Base-by-base conservation (phyloP, 2,329 filamentous ascomycete genomes). In the Diaporthe amygdali region DNA sequence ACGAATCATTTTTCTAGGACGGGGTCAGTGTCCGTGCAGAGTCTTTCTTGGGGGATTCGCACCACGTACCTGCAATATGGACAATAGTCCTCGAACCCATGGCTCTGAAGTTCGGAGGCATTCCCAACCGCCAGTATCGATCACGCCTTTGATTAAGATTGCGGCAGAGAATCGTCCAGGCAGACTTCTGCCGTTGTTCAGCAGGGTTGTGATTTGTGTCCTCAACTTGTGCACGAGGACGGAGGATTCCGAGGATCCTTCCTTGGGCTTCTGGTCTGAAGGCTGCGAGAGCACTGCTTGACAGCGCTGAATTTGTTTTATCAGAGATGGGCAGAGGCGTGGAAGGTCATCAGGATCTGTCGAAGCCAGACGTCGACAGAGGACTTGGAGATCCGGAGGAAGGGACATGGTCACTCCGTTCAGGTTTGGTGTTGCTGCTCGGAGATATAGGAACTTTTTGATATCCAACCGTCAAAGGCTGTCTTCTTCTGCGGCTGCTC, bases 121-220 rank as follows among this genome's bases (percentile, higher is more conserved):
- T 78, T 97, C 94, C 90, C 93, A 94, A 55, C 94, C 94, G 30
- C 95, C 95, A 49, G 93, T 90, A 76, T 98, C 95, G 52, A 97
- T 85, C 5, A 92, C 85, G 5, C 93, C 89, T 83, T 98, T 98
- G 80, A 95, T 89, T 61, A 98, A 82, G 20, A 93, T 91, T 52
- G 93, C 89, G 8, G 92, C 95, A 22, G 91, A 88, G 83, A 96
- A 97, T 76, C 94, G 90, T 52, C 92, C 94, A 76, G 95, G 90
- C 2, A 89, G 79, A 59, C 84, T 94, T 71, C 92, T 92, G 69
- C 96, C 94, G n/a, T 73, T 73, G 78, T 94, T 93, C 41, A 98
- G 84, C 17, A 98, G 85, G 15, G 93, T 91, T 1, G 90, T 92
- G 71, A 97, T 85, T 67, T 94, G 91, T 5, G 93, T 94, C 79